Percentiles rank a stretch among this genome's conserved stretches.
Evolutionary conservation across 306 rosid genomes (phyloP).

Genomic region (Begonia fuchsioides): DNA sequence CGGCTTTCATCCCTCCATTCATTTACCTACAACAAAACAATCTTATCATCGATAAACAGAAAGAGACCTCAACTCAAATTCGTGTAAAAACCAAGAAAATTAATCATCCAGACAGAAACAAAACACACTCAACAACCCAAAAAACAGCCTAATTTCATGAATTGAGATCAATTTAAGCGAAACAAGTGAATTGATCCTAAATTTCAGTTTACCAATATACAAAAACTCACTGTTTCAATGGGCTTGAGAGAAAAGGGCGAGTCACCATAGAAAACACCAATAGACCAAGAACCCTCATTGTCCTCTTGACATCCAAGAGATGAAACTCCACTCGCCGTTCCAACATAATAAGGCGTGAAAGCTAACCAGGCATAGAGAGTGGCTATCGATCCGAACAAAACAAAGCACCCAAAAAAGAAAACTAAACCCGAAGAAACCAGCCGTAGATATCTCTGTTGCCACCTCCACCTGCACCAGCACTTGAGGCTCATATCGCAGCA

Average conservation of each 20-base stretch:
- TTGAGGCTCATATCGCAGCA: constrained; percentile 38
- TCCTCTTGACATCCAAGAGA: constrained; percentile 66
- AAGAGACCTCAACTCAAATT: too few relatives aligned
- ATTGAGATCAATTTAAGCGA: too few relatives aligned
- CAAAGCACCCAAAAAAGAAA: constrained; percentile 64
- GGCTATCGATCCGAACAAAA: constrained; percentile 71
- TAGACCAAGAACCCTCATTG: constrained; percentile 98
- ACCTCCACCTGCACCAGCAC: constrained; percentile 49
- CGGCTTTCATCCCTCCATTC: constrained; percentile 53
- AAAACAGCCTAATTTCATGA: background rate
- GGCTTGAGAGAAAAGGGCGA: constrained; percentile 81
- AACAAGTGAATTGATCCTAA: too few relatives aligned
- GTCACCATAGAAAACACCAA: constrained; percentile 82
- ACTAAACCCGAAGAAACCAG: constrained; percentile 52
- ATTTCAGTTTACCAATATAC: background rate
- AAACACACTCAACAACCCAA: background rate
- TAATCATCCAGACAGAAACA: too few relatives aligned
- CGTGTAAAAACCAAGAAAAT: too few relatives aligned
- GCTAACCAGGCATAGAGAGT: constrained; percentile 67
- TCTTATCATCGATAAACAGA: too few relatives aligned
- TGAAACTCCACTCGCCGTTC: constrained; percentile 16
- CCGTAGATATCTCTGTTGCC: constrained; percentile 35
- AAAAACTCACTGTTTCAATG: constrained; percentile 54
- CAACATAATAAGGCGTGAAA: constrained; percentile 45
- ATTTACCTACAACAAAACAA: constrained; percentile 36